Percentiles rank a stretch among this genome's conserved stretches.
phyloP scores from a whole-genome alignment of 768 basidiomycete genomes.

The Scleroderma bovista region DNA sequence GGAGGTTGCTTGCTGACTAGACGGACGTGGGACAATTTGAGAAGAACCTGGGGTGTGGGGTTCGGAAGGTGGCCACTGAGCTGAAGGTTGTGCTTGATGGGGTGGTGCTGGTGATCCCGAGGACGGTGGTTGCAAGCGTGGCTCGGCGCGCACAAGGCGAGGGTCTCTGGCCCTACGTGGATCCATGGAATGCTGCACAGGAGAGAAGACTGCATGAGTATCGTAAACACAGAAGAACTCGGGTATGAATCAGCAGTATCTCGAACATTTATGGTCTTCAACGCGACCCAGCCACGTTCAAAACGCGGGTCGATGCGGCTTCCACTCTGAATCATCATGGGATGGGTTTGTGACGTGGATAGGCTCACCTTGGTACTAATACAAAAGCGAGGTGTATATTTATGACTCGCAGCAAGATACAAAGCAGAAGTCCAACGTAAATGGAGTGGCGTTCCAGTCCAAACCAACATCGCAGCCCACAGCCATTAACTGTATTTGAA shows the following conservation, averaged over 20 bases:
- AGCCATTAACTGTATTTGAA: too few relatives aligned
- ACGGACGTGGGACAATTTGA: conserved; percentile 9
- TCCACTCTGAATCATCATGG: conserved; percentile 92
- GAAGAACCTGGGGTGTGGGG: conserved; percentile 2
- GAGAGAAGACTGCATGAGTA: conserved; percentile 9
- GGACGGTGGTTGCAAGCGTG: conserved; percentile 51
- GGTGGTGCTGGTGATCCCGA: conserved; percentile 31
- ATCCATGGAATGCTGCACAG: conserved; percentile 48
- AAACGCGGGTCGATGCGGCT: conserved; percentile 64
- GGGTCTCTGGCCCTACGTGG: conserved; percentile 78
- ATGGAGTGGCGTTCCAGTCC: too few relatives aligned
- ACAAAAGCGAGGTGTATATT: too few relatives aligned
- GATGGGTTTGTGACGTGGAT: conserved; percentile 2
- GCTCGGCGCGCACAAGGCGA: conserved; percentile 66
- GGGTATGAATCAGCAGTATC: conserved; percentile 82
- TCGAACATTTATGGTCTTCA: conserved; percentile 79
- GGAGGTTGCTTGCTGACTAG: conserved; percentile 10
- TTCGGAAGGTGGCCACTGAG: conserved; percentile 18
- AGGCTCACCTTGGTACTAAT: conserved; percentile 19
- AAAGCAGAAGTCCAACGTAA: too few relatives aligned
- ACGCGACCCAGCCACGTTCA: conserved; percentile 49
- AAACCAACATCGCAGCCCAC: too few relatives aligned
- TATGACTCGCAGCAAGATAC: too few relatives aligned
- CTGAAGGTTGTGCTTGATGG: conserved; percentile 11
- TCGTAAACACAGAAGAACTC: conserved; percentile 11